These are phyloP conservation scores for Chloropicon primus DNA, from an alignment of 139 green algal genomes.

Conservation along the genomic window DNA sequence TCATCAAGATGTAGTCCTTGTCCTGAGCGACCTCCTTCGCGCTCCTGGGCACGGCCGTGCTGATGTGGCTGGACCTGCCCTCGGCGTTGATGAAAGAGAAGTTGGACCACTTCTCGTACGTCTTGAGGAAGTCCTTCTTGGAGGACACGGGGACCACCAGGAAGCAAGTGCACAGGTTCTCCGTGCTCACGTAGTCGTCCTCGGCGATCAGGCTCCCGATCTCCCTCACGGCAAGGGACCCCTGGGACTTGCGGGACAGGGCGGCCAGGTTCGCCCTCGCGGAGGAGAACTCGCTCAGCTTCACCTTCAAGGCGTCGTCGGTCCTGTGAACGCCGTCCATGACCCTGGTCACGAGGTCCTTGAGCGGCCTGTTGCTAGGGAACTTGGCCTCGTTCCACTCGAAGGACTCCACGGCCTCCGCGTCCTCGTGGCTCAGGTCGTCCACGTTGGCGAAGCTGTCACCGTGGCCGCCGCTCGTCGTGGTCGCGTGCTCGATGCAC, in stretches of 20 bases:
- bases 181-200: slow-evolving; percentile 55
- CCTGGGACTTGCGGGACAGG: slow-evolving; percentile 58
- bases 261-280: slow-evolving; percentile 56
- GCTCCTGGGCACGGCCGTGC: slow-evolving; percentile 19
- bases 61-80: not conserved
- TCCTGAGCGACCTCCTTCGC: slow-evolving; percentile 63
- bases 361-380: slow-evolving; percentile 59
- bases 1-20: slow-evolving; percentile 74
- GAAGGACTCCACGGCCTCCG: slow-evolving; percentile 32
- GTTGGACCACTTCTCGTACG: slow-evolving; percentile 78
- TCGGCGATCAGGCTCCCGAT: slow-evolving; percentile 46
- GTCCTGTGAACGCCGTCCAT: slow-evolving; percentile 57
- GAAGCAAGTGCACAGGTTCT: slow-evolving; percentile 86
- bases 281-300: slow-evolving; percentile 60
- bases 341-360: slow-evolving; percentile 81
- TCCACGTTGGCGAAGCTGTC: slow-evolving; percentile 49
- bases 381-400: slow-evolving; percentile 96
- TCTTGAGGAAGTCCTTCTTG: slow-evolving; percentile 63
- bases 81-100: slow-evolving; percentile 26
- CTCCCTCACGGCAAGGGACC: slow-evolving; percentile 79
- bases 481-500: not conserved
- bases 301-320: slow-evolving; percentile 96
- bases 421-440: slow-evolving; percentile 42
- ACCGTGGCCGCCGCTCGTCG: slow-evolving; percentile 26
- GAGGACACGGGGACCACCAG: slow-evolving; percentile 70